phyloP scores from a whole-genome alignment of 768 basidiomycete genomes.

The Xerocomellus intermedius region DNA sequence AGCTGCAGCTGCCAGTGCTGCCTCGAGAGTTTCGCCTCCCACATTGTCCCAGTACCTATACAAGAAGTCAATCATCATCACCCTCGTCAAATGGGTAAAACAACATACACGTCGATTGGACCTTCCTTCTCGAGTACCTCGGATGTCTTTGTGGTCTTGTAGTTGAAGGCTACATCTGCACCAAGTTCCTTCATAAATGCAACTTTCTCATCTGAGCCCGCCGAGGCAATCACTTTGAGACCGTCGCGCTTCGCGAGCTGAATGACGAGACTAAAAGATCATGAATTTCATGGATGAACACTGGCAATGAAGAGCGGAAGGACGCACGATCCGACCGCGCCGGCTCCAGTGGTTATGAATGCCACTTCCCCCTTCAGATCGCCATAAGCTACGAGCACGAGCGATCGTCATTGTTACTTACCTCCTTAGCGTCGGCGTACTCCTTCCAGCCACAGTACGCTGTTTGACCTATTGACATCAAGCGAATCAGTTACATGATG shows the following conservation, averaged over 20 bases:
- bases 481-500: background rate
- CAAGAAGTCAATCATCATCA: background rate
- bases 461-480: slow-evolving; percentile 22
- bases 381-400: background rate
- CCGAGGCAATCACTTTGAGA: slow-evolving; percentile 66
- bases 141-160: slow-evolving; percentile 55
- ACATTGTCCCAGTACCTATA: slow-evolving; percentile 33
- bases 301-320: background rate
- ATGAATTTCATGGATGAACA: slow-evolving; percentile 4
- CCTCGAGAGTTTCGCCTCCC: slow-evolving; percentile 57
- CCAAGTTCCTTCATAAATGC: slow-evolving; percentile 56
- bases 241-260: slow-evolving; percentile 51
- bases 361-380: slow-evolving; percentile 42
- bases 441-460: slow-evolving; percentile 21
- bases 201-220: slow-evolving; percentile 72
- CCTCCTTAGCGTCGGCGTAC: slow-evolving; percentile 21
- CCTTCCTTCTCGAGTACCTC: slow-evolving; percentile 58
- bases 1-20: slow-evolving; percentile 47
- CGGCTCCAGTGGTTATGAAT: slow-evolving; percentile 44
- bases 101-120: slow-evolving; percentile 47
- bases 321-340: slow-evolving; percentile 60
- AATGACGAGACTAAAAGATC: slow-evolving; percentile 39
- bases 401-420: slow-evolving; percentile 9
- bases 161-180: slow-evolving; percentile 70
- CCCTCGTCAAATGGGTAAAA: background rate